These are phyloP conservation scores for Strobilomyces dryophilus DNA, from an alignment of 768 basidiomycete species.

Conservation along the genomic window DNA sequence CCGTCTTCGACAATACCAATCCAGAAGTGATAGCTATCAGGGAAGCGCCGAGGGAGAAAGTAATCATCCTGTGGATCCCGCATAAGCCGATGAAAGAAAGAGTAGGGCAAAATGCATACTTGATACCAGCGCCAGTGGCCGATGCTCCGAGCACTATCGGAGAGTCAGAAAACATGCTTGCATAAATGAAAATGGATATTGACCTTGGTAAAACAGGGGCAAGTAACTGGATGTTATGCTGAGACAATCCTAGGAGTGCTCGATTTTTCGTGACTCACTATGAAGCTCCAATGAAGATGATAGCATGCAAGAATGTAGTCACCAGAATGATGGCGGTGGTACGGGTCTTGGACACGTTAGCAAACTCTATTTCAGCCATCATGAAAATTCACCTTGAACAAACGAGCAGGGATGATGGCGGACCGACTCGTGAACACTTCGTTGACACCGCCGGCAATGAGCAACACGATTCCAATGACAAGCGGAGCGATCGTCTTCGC, in stretches of 20 bases:
- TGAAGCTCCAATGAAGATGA: slow-evolving; percentile 52
- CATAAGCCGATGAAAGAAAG: neutral
- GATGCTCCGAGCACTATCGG: slow-evolving; percentile 58
- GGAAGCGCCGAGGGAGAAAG: slow-evolving; percentile 63
- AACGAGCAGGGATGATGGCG: slow-evolving; percentile 68
- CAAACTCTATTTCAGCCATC: neutral
- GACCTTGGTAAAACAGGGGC: slow-evolving; percentile 68
- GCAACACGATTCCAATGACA: slow-evolving; percentile 49
- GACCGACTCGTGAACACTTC: slow-evolving; percentile 60
- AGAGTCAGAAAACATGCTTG: slow-evolving; percentile 5
- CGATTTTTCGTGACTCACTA: slow-evolving; percentile 17
- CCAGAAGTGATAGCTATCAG: slow-evolving; percentile 54
- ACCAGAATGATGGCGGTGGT: slow-evolving; percentile 63
- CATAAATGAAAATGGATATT: neutral
- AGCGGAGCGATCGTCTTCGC: slow-evolving; percentile 60
- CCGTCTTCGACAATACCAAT: slow-evolving; percentile 51
- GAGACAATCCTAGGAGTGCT: neutral
- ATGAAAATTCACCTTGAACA: slow-evolving; percentile 53
- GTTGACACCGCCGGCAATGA: slow-evolving; percentile 51
- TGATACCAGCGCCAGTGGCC: slow-evolving; percentile 64
- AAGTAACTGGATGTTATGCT: slow-evolving; percentile 41
- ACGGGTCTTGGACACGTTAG: slow-evolving; percentile 47
- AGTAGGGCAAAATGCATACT: slow-evolving; percentile 35
- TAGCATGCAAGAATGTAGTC: slow-evolving; percentile 56
- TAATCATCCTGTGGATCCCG: slow-evolving; percentile 52